These are phyloP conservation scores for Talaromyces liani DNA, from an alignment of 495 filamentous ascomycete genomes.

Conservation along the genomic window DNA sequence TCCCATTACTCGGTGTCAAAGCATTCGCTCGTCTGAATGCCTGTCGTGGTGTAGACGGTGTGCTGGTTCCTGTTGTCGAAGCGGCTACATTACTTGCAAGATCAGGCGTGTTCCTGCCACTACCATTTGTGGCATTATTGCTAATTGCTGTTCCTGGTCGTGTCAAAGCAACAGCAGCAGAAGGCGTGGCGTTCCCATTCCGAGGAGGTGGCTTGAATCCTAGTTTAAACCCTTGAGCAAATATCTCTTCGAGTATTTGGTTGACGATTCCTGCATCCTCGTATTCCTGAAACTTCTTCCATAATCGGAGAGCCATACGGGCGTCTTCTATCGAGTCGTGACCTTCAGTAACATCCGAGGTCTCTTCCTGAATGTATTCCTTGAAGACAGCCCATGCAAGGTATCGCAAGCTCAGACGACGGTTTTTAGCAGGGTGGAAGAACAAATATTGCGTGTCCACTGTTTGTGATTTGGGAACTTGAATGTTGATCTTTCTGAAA, in stretches of 20 bases:
- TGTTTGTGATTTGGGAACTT: constrained; percentile 83
- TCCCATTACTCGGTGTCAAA: constrained; percentile 40
- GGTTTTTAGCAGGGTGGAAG: constrained; percentile 54
- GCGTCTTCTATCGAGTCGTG: constrained; percentile 96
- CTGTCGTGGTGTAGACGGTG: constrained; percentile 37
- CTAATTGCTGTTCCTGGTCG: constrained; percentile 39
- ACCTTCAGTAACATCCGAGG: constrained; percentile 34
- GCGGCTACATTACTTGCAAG: constrained; percentile 8
- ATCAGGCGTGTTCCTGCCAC: constrained; percentile 38
- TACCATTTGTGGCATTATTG: constrained; percentile 27
- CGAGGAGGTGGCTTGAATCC: constrained; percentile 66
- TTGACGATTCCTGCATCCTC: constrained; percentile 70
- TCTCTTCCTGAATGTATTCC: constrained; percentile 83
- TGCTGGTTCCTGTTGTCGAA: constrained; percentile 19
- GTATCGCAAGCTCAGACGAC: constrained; percentile 81
- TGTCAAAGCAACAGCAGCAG: constrained; percentile 18
- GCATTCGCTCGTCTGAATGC: constrained; percentile 39
- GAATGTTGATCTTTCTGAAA: constrained; percentile 96
- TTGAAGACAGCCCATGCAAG: constrained; percentile 81
- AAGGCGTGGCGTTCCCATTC: constrained; percentile 24
- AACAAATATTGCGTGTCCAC: constrained; percentile 90
- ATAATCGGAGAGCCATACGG: constrained; percentile 78
- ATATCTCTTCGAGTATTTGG: constrained; percentile 73
- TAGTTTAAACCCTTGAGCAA: constrained; percentile 59
- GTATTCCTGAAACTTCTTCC: constrained; percentile 85